Evolutionary conservation across 345 rosid species (phyloP), one percentile per base, ranked within the genome.

Genomic region (Eucalyptus grandis): DNA sequence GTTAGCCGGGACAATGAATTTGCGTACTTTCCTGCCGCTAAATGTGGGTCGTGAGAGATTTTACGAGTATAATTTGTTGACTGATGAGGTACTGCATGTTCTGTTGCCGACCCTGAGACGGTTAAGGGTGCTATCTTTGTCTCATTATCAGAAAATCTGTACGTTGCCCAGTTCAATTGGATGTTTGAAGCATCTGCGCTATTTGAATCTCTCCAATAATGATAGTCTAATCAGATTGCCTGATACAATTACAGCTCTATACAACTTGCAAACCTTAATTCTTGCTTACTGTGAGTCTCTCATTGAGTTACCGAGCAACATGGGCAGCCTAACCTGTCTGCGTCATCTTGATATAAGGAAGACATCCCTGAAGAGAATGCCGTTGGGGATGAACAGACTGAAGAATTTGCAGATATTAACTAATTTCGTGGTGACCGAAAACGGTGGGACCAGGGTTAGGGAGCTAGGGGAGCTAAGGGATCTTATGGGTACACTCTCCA

Each of bases 401-500:
- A 87, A 51, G 17, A 31, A 85, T 88, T 90, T 93, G 17, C 89
- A 14, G 5, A 85, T 34, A 9, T 60, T 91, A 53, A 62, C 91
- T 10, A 88, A 90, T 49, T 92, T 89, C 51, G 30, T 90, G 31
- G 89, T 91, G 65, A 88, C 91, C 21, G 43, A 90, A 53, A 89
- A 27, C 16, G 51, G 50, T 6, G 87, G 86, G 5, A 72, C 88
- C 3, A 3, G 50, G 49, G 72, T 90, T 50, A 60, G 37, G 34
- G 92, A 91, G 83, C 88, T 93, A 88, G 88, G 88, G 77, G 88
- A 85, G 58, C 72, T 93, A 14, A 14, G 46, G 9, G 14, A 60
- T 87, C 92, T 93, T n/a, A 83, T 34, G 22, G 93, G 94, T 14
- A 7, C 67, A 40, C 91, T 93, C 47, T 81, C 49, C 49, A 82